A percentile compares a stretch with the other conserved stretches of the same genome.
phyloP scores from a whole-genome alignment of 139 green algal species.

The Nannochloris sp. region DNA sequence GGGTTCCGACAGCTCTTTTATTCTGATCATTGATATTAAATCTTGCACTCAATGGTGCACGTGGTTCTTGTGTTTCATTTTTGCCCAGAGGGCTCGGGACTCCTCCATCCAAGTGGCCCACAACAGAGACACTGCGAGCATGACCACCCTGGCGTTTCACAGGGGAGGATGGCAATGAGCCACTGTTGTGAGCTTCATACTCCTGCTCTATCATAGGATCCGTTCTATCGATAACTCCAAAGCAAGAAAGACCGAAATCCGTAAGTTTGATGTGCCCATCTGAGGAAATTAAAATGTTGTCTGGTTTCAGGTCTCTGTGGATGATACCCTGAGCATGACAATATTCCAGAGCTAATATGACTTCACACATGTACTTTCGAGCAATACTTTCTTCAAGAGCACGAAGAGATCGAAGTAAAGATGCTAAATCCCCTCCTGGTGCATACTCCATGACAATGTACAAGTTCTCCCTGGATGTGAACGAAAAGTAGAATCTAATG shows the following conservation, averaged over 20 bases:
- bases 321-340: slow-evolving; percentile 86
- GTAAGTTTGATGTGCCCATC: slow-evolving; percentile 92
- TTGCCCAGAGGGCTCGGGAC: slow-evolving; percentile 22
- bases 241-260: slow-evolving; percentile 84
- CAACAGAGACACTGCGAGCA: background rate
- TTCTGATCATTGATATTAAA: background rate
- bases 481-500: slow-evolving; percentile 87
- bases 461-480: slow-evolving; percentile 81
- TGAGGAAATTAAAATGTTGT: slow-evolving; percentile 89
- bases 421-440: slow-evolving; percentile 76
- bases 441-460: slow-evolving; percentile 99
- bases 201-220: slow-evolving; percentile 28
- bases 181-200: background rate
- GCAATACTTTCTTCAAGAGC: slow-evolving; percentile 75
- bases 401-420: slow-evolving; percentile 68
- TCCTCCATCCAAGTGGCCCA: background rate
- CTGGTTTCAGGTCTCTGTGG: slow-evolving; percentile 92
- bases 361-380: slow-evolving; percentile 80
- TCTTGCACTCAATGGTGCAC: background rate
- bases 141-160: background rate
- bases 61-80: slow-evolving; percentile 5
- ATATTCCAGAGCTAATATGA: slow-evolving; percentile 90
- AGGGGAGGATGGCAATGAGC: slow-evolving; percentile 10
- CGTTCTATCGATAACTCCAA: slow-evolving; percentile 69
- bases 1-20: slow-evolving; percentile 71